phyloP scores from a whole-genome alignment of 1,284 basidiomycete genomes.

The Ceraceosorus guamensis region DNA sequence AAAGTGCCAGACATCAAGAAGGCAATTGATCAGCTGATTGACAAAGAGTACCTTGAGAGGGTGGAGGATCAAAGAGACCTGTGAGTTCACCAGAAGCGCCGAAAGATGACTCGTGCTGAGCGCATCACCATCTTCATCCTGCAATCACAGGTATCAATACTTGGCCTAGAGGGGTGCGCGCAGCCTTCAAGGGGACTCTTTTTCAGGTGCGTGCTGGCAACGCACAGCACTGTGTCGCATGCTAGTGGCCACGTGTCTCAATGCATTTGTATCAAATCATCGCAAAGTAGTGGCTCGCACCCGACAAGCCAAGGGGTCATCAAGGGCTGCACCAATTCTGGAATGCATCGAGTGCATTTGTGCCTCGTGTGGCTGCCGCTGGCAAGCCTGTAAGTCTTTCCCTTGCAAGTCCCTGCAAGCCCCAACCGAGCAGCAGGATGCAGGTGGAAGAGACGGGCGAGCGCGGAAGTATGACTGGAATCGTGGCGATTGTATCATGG shows the following conservation, averaged over 20 bases:
- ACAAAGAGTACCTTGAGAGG: conserved; percentile 87
- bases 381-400: not conserved
- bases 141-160: conserved; percentile 18
- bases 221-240: no score
- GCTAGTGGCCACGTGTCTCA: no score
- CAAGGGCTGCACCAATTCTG: no score
- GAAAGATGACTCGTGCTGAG: not conserved
- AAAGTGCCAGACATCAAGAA: conserved; percentile 76
- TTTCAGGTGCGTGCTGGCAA: no score
- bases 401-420: not conserved
- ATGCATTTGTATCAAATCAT: no score
- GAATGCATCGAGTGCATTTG: not conserved
- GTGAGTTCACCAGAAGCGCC: not conserved
- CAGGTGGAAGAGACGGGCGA: not conserved
- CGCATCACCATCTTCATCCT: not conserved
- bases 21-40: conserved; percentile 93
- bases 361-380: conserved; percentile 4
- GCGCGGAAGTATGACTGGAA: not conserved
- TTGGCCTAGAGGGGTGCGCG: conserved; percentile 14
- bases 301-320: no score
- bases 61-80: conserved; percentile 59
- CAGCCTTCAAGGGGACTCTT: no score
- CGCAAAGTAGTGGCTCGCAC: no score
- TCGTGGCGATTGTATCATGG: not conserved
- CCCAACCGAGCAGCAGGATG: conserved; percentile 7